Base-by-base conservation (phyloP, 2,329 filamentous ascomycete genomes). In the Botrytis sinoallii region DNA sequence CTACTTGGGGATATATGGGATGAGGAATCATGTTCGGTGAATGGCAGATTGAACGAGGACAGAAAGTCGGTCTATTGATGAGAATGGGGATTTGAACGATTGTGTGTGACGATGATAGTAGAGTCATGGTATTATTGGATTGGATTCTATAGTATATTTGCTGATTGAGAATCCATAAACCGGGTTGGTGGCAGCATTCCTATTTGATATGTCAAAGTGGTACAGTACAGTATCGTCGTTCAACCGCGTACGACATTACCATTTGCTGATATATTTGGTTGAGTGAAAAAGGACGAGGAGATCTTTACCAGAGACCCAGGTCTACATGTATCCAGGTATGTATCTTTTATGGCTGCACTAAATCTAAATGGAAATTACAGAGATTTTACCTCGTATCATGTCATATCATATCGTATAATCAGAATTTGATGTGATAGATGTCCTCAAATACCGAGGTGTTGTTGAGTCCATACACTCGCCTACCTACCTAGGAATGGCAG, bases 141-240 rank as follows among this genome's bases (percentile, higher is more conserved):
- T 22, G 20, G 7, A 20, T 20, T 48, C 20, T 25, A 25, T 48
- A 7, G 48, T n/a, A 35, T 35, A 3, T 22, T 4, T 44, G n/a
- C 25, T 3, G 12, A 65, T 32, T 65, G 9, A 52, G 29, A 25
- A 64, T 65, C 59, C 42, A 20, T 16, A 40, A 38, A 52, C 69
- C 59, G n/a, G 69, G 69, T 18, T 71, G 59, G 42, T 42, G 69
- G 59, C 69, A 71, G 57, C 32, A 64, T 38, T 29, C 29, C 42
- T 32, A 25, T 71, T 55, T 29, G 69, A 64, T 71, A 61, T 48
- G 68, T 18, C 14, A 2, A 18, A 29, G 52, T 38, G 12, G 68
- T 63, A 63, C 68, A 29, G 32, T 46, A 42, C 7, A 8, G 35
- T 32, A 16, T 46, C 14, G 42, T 18, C 40, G 35, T 40, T 16